Base-by-base conservation (phyloP, 805 yeast genomes). In the Candida chilensis region DNA sequence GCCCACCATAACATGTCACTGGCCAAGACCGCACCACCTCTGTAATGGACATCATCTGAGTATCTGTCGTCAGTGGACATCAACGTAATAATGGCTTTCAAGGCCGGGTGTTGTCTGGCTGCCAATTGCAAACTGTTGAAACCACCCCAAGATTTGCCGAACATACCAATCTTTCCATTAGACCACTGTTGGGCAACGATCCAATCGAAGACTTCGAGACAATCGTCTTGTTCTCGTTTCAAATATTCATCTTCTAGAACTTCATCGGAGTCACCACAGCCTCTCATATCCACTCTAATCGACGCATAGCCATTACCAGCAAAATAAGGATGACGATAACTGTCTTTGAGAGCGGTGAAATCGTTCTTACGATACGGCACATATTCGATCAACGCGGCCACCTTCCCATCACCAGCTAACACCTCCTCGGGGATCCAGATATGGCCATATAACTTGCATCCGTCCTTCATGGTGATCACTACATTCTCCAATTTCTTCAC, bases 1-100 rank as follows among this genome's bases (percentile, higher is more conserved):
- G 66, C 70, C 71, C 71, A 64, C 69, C 70, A 64, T 11, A 64
- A 40, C 70, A 64, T 64, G 41, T 64, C 69, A 4, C 59, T 48
- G 1, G 67, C 69, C 27, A 64, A 34, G 9, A 63, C 27, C 45
- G 65, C 57, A 10, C 70, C 70, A 28, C 70, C 71, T 30, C 69
- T 50, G 34, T 64, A 64, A 37, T 64, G 71, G n/a, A 64, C 71
- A 39, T 64, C 71, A 41, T 64, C 71, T 3, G 66, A 39, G 40
- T 64, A 64, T 42, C 69, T 45, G 34, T 64, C 69, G 40, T 64
- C 71, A 1, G 71, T 64, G 9, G 68, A 63, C 61, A 60, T 59
- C 16, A 64, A 42, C 1, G 69, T 57, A 34, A 64, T 60, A 29
- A 61, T 53, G 1, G 64, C 43, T 36, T 63, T 64, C 39, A 64